Evolutionary conservation across 2,329 filamentous ascomycete species (phyloP), one percentile per base, ranked within the genome.

Genomic region (Xylaria sp.): DNA sequence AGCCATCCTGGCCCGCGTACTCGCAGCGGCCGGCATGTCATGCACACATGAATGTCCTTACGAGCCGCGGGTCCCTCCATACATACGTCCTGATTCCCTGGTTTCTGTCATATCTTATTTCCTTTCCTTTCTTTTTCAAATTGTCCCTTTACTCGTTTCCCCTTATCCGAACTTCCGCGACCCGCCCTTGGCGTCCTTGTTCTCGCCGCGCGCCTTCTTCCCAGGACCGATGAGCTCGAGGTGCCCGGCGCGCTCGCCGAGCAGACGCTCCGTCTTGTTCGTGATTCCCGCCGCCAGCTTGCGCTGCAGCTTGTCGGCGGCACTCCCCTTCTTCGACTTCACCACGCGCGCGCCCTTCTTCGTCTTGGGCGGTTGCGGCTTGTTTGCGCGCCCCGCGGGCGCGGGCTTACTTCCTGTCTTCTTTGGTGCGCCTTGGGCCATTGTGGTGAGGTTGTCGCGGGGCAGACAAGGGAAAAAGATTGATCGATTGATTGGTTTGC

Each of bases 231-330:
- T 87, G 71, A 89, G 76, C 80, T 89, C 87, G 28, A 89, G 78
- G 67, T 89, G 87, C 0, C 87, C 87, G 5, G 86, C 87, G 9
- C 87, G 80, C 81, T 89, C 86, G 68, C 87, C 87, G 48, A 89
- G 82, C 75, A 89, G 80, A 70, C 82, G 81, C 81, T 89, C 87
- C 38, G 87, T 89, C 80, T 83, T 82, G 66, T 81, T 81, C 51
- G 81, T 83, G 75, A 89, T 81, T 56, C 86, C 87, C 3, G 85
- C 82, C 13, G 85, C 83, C 76, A 85, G 86, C 78, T 88, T 87
- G 74, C 83, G 84, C 79, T 84, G 83, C 72, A 83, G 74, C 81
- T 86, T 87, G 80, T 87, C 85, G 73, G 85, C 80, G 20, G 76
- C 74, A 69, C 74, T 77, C 9, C 58, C 66, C 38, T 66, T 65